Evolutionary conservation across 805 yeast species (phyloP).

Genomic region (Pichia phayaonensis): DNA sequence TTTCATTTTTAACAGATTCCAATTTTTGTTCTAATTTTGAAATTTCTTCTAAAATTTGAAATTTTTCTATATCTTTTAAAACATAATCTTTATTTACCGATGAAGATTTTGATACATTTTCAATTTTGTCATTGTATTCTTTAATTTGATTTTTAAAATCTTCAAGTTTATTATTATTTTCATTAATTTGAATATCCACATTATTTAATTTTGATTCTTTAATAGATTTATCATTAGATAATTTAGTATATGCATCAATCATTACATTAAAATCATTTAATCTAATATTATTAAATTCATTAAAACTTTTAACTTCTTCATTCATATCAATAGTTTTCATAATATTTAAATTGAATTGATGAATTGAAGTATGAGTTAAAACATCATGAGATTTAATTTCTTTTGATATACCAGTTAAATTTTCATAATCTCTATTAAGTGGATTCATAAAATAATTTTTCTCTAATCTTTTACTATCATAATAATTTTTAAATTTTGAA

Average conservation of each 20-base stretch:
- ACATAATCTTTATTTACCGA: constrained; percentile 20
- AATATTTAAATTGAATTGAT: constrained; percentile 44
- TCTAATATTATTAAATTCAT: constrained; percentile 32
- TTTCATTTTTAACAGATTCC: constrained; percentile 48
- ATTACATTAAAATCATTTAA: constrained; percentile 38
- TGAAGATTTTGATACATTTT: background rate
- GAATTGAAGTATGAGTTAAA: constrained; percentile 57
- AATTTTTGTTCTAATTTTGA: constrained; percentile 35
- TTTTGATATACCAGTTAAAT: constrained; percentile 30
- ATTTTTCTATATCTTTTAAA: constrained; percentile 34
- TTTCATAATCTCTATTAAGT: constrained; percentile 31
- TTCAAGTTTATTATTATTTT: constrained; percentile 12
- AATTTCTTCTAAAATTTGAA: constrained; percentile 40
- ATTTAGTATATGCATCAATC: constrained; percentile 35
- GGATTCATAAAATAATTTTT: constrained; percentile 69
- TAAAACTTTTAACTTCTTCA: constrained; percentile 41
- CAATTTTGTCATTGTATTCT: constrained; percentile 1
- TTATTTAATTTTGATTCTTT: constrained; percentile 26
- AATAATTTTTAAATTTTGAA: constrained; percentile 32
- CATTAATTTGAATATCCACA: constrained; percentile 25
- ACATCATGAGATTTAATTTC: constrained; percentile 25
- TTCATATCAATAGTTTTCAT: constrained; percentile 35
- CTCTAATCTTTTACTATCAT: constrained; percentile 53
- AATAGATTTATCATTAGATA: constrained; percentile 40
- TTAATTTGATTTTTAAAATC: constrained; percentile 12